Percentiles rank a stretch among this genome's conserved stretches.
Conservation (phyloP, 192 early-diverging fungal genomes). For the Coemansia sp. region DNA sequence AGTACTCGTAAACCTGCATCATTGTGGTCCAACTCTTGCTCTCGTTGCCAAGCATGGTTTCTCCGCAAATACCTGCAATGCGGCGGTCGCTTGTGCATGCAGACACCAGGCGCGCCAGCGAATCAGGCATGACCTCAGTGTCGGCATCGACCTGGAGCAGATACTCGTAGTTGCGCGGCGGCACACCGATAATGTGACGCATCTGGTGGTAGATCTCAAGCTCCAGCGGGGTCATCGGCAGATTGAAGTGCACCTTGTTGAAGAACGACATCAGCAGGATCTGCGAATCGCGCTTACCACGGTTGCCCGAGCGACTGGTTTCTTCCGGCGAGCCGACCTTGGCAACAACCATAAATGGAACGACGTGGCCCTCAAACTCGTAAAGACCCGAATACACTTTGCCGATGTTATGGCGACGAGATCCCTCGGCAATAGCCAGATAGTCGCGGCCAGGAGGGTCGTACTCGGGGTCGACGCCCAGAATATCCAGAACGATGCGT, state of each 20-base stretch:
- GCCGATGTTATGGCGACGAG: constrained; percentile 90
- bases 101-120: constrained; percentile 86
- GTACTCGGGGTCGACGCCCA: constrained; percentile 81
- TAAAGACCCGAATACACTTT: constrained; percentile 97
- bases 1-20: constrained; percentile 97
- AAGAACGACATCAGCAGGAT: constrained; percentile 95
- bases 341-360: constrained; percentile 94
- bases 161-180: constrained; percentile 78
- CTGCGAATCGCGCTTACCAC: constrained; percentile 99
- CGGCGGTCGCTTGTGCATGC: constrained; percentile 73
- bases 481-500: constrained; percentile 89
- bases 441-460: constrained; percentile 79
- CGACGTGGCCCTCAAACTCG: constrained; percentile 83
- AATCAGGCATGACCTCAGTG: constrained; percentile 81
- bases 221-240: constrained; percentile 90
- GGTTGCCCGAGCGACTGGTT: constrained; percentile 84
- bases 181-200: constrained; percentile 94
- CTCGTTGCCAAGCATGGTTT: constrained; percentile 89
- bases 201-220: constrained; percentile 98
- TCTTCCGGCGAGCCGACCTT: constrained; percentile 93
- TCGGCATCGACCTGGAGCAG: constrained; percentile 82
- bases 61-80: constrained; percentile 91
- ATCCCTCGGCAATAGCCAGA: constrained; percentile 87
- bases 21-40: constrained; percentile 92
- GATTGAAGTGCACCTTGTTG: constrained; percentile 90